Conservation (phyloP, 2,329 filamentous ascomycete genomes). For the Botrytis fabae region DNA sequence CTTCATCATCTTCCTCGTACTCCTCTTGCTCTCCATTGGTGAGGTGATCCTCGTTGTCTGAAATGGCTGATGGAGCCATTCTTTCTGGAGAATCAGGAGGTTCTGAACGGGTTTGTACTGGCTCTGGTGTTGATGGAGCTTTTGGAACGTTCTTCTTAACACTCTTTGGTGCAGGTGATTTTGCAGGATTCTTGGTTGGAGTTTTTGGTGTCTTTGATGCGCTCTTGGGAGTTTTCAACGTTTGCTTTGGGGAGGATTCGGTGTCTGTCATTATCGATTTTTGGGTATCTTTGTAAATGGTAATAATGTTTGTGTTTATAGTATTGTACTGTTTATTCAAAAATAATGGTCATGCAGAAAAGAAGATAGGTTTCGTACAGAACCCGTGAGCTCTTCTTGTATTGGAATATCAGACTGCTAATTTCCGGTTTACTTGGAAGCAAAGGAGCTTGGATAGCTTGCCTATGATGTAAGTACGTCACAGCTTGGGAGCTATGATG, state of each 20-base stretch:
- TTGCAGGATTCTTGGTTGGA: slow-evolving; percentile 2
- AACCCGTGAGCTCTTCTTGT: slow-evolving; percentile 24
- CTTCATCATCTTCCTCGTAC: slow-evolving; percentile 20
- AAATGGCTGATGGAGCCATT: slow-evolving; percentile 21
- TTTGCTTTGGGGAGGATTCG: slow-evolving; percentile 15
- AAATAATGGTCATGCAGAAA: slow-evolving; percentile 11
- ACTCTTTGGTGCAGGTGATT: slow-evolving; percentile 12
- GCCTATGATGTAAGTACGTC: slow-evolving; percentile 19
- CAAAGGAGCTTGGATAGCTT: slow-evolving; percentile 10
- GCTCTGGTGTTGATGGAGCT: slow-evolving; percentile 20
- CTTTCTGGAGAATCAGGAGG: slow-evolving; percentile 20
- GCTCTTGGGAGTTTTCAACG: slow-evolving; percentile 6
- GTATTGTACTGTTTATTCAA: slow-evolving; percentile 2
- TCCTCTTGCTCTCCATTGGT: slow-evolving; percentile 23
- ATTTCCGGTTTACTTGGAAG: slow-evolving; percentile 23
- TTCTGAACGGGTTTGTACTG: slow-evolving; percentile 22
- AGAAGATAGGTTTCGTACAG: slow-evolving; percentile 10
- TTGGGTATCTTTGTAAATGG: slow-evolving; percentile 7
- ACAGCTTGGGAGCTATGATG: slow-evolving; percentile 18
- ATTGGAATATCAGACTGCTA: slow-evolving; percentile 14
- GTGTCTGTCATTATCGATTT: slow-evolving; percentile 22
- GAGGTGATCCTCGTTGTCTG: slow-evolving; percentile 21
- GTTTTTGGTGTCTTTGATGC: slow-evolving; percentile 14
- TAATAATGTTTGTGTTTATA: background rate
- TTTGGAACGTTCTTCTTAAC: slow-evolving; percentile 8